phyloP scores from a whole-genome alignment of 176 grass and related monocot genomes.

The Otatea glauca region DNA sequence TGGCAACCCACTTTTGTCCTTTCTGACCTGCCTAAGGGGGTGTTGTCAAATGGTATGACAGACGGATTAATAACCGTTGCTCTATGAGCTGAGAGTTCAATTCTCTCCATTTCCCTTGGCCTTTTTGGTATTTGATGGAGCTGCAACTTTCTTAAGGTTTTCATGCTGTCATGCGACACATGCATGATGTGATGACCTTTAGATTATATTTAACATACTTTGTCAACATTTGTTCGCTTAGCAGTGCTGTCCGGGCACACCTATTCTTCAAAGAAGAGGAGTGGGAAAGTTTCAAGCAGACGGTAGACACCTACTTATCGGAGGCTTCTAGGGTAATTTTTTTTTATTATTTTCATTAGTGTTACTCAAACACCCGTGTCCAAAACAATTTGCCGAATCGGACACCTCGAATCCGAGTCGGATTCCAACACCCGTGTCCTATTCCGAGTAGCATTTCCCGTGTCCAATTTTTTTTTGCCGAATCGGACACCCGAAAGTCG shows the following conservation, averaged over 20 bases:
- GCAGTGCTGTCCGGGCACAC: constrained; percentile 88
- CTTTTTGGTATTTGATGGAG: constrained; percentile 31
- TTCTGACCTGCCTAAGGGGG: constrained; percentile 74
- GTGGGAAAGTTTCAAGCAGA: constrained; percentile 85
- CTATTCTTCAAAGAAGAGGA: constrained; percentile 97
- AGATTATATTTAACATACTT: constrained; percentile 68
- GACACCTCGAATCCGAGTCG: too few species aligned
- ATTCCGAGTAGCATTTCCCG: too few species aligned
- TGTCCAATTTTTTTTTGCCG: too few species aligned
- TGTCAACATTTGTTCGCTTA: constrained; percentile 59
- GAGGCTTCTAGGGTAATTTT: constrained; percentile 79
- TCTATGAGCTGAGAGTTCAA: constrained; percentile 99
- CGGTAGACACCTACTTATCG: constrained; percentile 72
- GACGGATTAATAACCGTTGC: constrained; percentile 86
- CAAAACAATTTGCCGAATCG: too few species aligned
- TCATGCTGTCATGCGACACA: constrained; percentile 43
- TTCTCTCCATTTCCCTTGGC: constrained; percentile 99
- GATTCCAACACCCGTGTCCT: too few species aligned
- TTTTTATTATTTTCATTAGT: too few species aligned
- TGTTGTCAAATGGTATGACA: constrained; percentile 99
- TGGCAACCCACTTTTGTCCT: constrained; percentile 76
- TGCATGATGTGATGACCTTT: constrained; percentile 48
- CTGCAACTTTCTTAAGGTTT: constrained; percentile 47
- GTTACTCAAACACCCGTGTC: too few species aligned
- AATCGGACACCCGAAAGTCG: too few species aligned